Evolutionary conservation across 2,329 filamentous ascomycete genomes (phyloP), one percentile per base, ranked within the genome.

Genomic region (Penicillium sp.): DNA sequence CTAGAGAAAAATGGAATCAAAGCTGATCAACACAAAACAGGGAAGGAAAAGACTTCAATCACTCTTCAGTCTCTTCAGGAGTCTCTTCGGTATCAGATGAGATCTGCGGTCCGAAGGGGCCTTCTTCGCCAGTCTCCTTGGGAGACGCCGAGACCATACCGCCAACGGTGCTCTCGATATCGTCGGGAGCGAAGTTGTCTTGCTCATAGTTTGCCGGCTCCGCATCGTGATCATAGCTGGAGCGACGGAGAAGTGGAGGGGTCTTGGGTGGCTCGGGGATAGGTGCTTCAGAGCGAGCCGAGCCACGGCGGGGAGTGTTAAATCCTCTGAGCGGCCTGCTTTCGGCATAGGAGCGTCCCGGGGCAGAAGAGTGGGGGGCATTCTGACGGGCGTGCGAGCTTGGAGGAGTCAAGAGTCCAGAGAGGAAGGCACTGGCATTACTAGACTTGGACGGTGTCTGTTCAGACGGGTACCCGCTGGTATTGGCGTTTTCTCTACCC

Each of bases 321-420:
- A 68, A 64, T 26, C 64, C 65, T 56, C 70, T 70, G 45, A 76
- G 50, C 4, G 73, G 70, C 10, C 76, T 69, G 54, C 60, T 74
- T 59, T 75, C 71, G 10, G 73, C 71, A 16, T 72, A 65, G 10
- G 68, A 64, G 43, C 68, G 70, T 54, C 70, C 57, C 35, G 74
- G 59, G 7, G 66, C 68, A 39, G 66, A 75, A 37, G 70, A 68
- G 54, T 78, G 74, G 3, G 81, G 77, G 0, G 86, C 83, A 3
- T 82, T 85, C 63, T 86, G 86, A 44, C 90, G 87, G 48, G 89
- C 74, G 54, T 86, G 85, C 4, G 90, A 92, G 29, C 89, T 86
- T 4, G 93, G 93, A n/a, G 93, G 93, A 1, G 93, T 97, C 80
- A 97, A 82, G 22, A 96, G 84, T 1, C 93, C 93, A 0, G 88